Percentiles rank a stretch among this genome's conserved stretches.
Evolutionary conservation across 306 rosid species (phyloP).

Genomic region (Oxytropis ochrocephala): DNA sequence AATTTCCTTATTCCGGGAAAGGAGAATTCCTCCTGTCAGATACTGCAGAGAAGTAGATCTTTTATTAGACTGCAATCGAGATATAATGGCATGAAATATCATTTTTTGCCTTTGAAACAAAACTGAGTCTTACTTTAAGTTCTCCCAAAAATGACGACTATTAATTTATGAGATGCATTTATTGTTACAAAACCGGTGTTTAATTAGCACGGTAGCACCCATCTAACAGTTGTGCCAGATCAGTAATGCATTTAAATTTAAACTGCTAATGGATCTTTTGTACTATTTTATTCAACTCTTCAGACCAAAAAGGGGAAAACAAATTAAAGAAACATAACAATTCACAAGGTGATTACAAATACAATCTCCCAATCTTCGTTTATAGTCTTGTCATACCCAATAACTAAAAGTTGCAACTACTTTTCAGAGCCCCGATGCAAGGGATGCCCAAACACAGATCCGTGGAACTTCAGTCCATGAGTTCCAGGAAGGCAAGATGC

Average conservation of each 20-base stretch:
- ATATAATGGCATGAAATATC: background rate
- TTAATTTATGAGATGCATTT: background rate
- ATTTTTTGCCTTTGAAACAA: background rate
- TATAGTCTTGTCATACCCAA: background rate
- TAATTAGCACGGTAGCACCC: constrained; percentile 6
- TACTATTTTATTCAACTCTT: too few relatives aligned
- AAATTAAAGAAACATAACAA: background rate
- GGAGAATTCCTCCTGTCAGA: constrained; percentile 83
- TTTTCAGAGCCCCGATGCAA: background rate
- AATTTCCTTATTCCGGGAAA: constrained; percentile 78
- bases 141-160: background rate
- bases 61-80: constrained; percentile 1
- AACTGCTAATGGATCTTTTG: constrained; percentile 10
- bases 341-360: background rate
- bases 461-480: background rate
- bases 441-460: background rate
- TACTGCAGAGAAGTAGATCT: constrained; percentile 43
- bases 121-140: background rate
- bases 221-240: background rate
- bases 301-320: too few relatives aligned
- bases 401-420: background rate
- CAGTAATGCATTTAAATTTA: constrained; percentile 3
- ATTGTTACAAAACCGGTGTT: constrained; percentile 9
- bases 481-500: background rate
- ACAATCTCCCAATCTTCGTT: background rate